These are phyloP conservation scores for Populus deltoides DNA, from an alignment of 345 rosid species.

Conservation along the genomic window DNA sequence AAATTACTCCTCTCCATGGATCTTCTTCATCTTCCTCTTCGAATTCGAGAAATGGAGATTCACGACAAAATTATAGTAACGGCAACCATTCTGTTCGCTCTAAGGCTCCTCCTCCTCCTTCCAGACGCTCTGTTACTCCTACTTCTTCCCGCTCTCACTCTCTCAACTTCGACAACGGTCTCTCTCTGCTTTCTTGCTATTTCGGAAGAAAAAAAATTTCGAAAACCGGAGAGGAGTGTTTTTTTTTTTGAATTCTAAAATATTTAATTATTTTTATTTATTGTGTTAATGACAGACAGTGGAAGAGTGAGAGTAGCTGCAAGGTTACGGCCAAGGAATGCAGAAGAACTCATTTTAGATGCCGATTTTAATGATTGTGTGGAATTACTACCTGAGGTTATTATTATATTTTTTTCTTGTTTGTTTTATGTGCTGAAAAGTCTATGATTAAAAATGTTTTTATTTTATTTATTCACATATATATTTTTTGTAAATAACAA, in stretches of 20 bases:
- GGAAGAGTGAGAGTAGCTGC: conserved; percentile 90
- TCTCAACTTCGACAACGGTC: conserved; percentile 50
- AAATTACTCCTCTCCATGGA: conserved; percentile 18
- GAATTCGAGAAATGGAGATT: conserved; percentile 36
- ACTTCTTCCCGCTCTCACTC: conserved; percentile 47
- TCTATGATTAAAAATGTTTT: neutral
- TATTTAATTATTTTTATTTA: neutral
- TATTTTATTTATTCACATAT: neutral
- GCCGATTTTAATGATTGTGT: conserved; percentile 85
- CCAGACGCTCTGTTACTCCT: conserved; percentile 70
- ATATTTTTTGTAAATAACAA: neutral
- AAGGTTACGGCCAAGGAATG: conserved; percentile 74
- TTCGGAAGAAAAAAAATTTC: too few relatives aligned
- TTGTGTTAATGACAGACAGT: conserved; percentile 42
- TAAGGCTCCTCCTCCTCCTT: conserved; percentile 17
- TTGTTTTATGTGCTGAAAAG: neutral
- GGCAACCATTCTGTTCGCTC: conserved; percentile 22
- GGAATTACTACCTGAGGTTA: conserved; percentile 87
- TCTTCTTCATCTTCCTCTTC: conserved; percentile 30
- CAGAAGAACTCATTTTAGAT: conserved; percentile 66
- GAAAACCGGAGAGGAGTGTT: neutral
- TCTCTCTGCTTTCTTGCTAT: neutral
- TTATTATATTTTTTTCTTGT: neutral
- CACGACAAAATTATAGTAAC: conserved; percentile 8
- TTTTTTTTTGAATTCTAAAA: neutral